Conservation (phyloP, 257 asterid species). For the Mitragyna speciosa region DNA sequence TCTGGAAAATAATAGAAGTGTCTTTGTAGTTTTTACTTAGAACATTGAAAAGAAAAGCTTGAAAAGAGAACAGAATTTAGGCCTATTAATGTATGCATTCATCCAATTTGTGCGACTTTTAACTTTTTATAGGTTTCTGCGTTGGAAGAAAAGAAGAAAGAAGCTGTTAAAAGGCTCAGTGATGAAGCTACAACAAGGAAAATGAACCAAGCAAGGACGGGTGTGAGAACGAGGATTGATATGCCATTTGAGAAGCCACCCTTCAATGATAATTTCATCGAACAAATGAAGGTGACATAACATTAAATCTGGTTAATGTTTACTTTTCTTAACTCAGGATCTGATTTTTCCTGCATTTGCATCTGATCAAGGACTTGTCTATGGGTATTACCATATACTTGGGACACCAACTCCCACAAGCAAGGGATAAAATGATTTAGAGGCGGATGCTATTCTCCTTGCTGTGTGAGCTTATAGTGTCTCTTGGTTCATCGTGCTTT, state of each 20-base stretch:
- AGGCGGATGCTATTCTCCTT: too few species aligned
- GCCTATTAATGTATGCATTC: neutral
- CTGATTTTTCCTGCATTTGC: neutral
- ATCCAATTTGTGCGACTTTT: neutral
- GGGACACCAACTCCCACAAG: neutral
- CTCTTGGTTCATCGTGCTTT: too few species aligned
- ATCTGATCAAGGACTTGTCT: neutral
- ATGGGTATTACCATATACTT: neutral
- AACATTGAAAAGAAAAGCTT: neutral
- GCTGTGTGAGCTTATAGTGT: too few species aligned
- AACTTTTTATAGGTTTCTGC: conserved; percentile 52
- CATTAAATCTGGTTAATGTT: neutral
- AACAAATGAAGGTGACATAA: conserved; percentile 40
- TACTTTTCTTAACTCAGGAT: neutral
- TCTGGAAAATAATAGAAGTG: neutral
- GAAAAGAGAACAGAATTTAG: neutral
- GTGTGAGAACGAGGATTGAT: conserved; percentile 23
- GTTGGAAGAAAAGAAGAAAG: conserved; percentile 51
- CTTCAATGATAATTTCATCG: conserved; percentile 32
- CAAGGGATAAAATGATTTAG: too few species aligned
- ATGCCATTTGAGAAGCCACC: conserved; percentile 27
- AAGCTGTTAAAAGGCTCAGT: conserved; percentile 24
- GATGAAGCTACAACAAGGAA: conserved; percentile 30
- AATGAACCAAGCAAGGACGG: conserved; percentile 22
- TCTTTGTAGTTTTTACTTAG: neutral